Evolutionary conservation across 306 rosid species (phyloP).

Genomic region (Begonia masoniana): DNA sequence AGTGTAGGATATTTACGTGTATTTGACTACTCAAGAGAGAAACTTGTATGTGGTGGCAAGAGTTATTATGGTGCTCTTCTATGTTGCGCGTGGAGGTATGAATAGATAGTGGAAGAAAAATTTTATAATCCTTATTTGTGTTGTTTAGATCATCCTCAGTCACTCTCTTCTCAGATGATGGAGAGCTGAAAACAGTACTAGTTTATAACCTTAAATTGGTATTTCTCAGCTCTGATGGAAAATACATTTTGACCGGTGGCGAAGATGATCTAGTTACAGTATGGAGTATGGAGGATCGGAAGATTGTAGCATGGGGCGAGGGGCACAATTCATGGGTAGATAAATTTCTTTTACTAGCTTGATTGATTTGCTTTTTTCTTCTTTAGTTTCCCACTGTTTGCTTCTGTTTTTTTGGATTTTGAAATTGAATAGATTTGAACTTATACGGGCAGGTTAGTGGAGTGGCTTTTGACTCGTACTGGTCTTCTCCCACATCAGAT

Average conservation of each 20-base stretch:
- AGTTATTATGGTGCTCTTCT: slow-evolving; percentile 95
- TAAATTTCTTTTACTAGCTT: background rate
- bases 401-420: too few relatives aligned
- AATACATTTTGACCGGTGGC: slow-evolving; percentile 82
- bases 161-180: too few relatives aligned
- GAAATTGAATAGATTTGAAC: background rate
- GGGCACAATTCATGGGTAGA: slow-evolving; percentile 93
- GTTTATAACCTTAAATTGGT: slow-evolving; percentile 4
- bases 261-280: slow-evolving; percentile 94
- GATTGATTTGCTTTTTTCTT: too few relatives aligned
- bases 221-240: slow-evolving; percentile 64
- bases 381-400: too few relatives aligned
- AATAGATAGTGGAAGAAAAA: too few relatives aligned
- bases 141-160: background rate
- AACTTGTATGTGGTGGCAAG: slow-evolving; percentile 86
- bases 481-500: slow-evolving; percentile 75
- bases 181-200: background rate
- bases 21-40: slow-evolving; percentile 79
- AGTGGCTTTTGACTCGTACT: slow-evolving; percentile 84
- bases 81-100: slow-evolving; percentile 90
- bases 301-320: slow-evolving; percentile 94
- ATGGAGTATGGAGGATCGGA: slow-evolving; percentile 95
- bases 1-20: slow-evolving; percentile 82
- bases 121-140: too few relatives aligned
- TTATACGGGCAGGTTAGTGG: slow-evolving; percentile 62